phyloP scores from a whole-genome alignment of 257 asterid species.

The Perilla frutescens region DNA sequence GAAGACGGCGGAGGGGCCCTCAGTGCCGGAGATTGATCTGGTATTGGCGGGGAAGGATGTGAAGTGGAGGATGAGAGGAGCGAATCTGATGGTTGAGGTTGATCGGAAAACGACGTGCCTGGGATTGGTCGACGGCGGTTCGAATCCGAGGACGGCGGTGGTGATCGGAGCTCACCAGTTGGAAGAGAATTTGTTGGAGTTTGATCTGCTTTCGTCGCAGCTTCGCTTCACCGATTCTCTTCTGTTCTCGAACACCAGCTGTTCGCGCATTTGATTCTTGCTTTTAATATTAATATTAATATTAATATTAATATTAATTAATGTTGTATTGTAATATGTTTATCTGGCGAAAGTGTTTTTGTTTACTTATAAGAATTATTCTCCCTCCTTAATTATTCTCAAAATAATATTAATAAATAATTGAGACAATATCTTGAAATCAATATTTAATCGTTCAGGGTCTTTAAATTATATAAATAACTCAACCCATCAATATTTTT shows the following conservation, averaged over 20 bases:
- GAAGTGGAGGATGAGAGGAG: constrained; percentile 53
- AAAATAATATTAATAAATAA: too few relatives aligned
- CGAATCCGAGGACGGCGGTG: constrained; percentile 50
- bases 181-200: constrained; percentile 56
- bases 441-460: too few relatives aligned
- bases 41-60: constrained; percentile 49
- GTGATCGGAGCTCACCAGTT: constrained; percentile 58
- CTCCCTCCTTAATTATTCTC: too few relatives aligned
- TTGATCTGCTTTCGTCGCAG: constrained; percentile 51
- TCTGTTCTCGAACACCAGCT: constrained; percentile 39
- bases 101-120: constrained; percentile 52
- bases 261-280: constrained; percentile 43
- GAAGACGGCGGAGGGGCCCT: constrained; percentile 45
- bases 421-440: too few relatives aligned
- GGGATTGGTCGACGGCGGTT: constrained; percentile 62
- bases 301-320: too few relatives aligned
- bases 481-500: too few relatives aligned
- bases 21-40: constrained; percentile 56
- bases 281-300: too few relatives aligned
- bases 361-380: too few relatives aligned
- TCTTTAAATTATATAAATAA: too few relatives aligned
- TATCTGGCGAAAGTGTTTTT: too few relatives aligned
- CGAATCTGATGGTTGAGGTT: constrained; percentile 60
- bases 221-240: constrained; percentile 58
- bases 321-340: too few relatives aligned